Percentiles rank a stretch among this genome's conserved stretches.
Evolutionary conservation across 768 basidiomycete genomes (phyloP).

Genomic region (Inosperma sp.): DNA sequence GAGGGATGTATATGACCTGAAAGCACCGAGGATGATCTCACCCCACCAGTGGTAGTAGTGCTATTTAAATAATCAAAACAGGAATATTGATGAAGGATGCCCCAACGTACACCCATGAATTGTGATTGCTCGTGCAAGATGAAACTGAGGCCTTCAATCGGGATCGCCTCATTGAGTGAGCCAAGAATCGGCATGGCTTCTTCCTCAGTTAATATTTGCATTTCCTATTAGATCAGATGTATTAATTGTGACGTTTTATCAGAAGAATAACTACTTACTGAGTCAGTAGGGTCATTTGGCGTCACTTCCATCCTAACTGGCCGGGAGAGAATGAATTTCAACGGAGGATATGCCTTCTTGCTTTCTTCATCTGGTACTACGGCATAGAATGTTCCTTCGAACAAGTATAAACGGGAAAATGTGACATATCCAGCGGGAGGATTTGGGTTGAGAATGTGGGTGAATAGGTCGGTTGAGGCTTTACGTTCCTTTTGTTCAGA

Average conservation of each 20-base stretch:
- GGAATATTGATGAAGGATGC: neutral
- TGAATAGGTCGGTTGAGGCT: too few species aligned
- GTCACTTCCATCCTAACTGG: neutral
- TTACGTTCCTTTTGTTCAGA: too few species aligned
- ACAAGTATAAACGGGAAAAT: neutral
- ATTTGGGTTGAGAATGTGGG: neutral
- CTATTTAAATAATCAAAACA: constrained; percentile 11
- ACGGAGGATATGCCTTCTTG: neutral
- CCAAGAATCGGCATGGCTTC: constrained; percentile 20
- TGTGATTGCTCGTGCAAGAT: constrained; percentile 12
- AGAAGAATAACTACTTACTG: neutral
- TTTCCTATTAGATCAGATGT: constrained; percentile 20
- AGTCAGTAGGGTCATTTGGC: neutral
- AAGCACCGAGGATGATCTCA: constrained; percentile 40
- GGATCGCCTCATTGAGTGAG: constrained; percentile 17
- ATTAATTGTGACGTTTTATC: neutral
- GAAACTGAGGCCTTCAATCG: constrained; percentile 24
- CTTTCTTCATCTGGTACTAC: neutral
- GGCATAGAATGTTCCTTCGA: neutral
- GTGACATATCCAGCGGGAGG: constrained; percentile 1
- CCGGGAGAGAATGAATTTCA: neutral
- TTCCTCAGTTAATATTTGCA: constrained; percentile 23
- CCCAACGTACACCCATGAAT: neutral
- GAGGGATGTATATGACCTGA: constrained; percentile 36
- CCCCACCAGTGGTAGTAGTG: constrained; percentile 49